Evolutionary conservation across 805 yeast genomes (phyloP), one percentile per base, ranked within the genome.

Genomic region (Cyberlindnera meyerae): DNA sequence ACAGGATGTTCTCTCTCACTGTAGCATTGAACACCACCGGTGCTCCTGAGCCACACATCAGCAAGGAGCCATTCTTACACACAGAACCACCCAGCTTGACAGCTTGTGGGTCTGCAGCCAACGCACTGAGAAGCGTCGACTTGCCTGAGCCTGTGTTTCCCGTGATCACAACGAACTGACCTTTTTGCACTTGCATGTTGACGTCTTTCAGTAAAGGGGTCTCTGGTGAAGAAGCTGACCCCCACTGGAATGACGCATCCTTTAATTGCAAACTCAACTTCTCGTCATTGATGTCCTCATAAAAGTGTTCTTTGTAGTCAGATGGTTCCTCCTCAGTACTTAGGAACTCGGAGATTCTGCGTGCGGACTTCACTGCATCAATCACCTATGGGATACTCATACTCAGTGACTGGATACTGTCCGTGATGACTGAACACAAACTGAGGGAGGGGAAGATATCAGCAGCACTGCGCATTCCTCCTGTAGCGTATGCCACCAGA

Each of bases 11-110:
- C 18, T 88, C 96, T 49, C 74, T 79, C 6, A 89, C 86, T 4
- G 93, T 71, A 20, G 95, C 96, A 55, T 90, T 89, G 79, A 85
- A 79, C 44, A 89, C 86, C 96, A 97, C 89, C 2, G 97, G 89
- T 18, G 64, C 65, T 22, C n/a, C n/a, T n/a, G n/a, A n/a, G n/a
- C 62, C 40, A 65, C 77, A 62, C 18, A 73, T 49, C 27, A 75
- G 49, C 5, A 71, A 43, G 0, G 68, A 53, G 4, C 84, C 84
- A 34, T 66, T 61, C 9, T 71, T 65, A 13, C 53, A 48, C 9
- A 80, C 62, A 0, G 54, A 25, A 12, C 90, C 90, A 0, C 44
- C 21, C 0, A 52, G 52, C 40, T 70, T 68, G 6, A 63, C 62
- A 79, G 82, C 80, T n/a, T n/a, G n/a, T n/a, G n/a, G n/a, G 33